Base-by-base conservation (phyloP, 2,329 filamentous ascomycete genomes). In the Ramichloridium luteum region DNA sequence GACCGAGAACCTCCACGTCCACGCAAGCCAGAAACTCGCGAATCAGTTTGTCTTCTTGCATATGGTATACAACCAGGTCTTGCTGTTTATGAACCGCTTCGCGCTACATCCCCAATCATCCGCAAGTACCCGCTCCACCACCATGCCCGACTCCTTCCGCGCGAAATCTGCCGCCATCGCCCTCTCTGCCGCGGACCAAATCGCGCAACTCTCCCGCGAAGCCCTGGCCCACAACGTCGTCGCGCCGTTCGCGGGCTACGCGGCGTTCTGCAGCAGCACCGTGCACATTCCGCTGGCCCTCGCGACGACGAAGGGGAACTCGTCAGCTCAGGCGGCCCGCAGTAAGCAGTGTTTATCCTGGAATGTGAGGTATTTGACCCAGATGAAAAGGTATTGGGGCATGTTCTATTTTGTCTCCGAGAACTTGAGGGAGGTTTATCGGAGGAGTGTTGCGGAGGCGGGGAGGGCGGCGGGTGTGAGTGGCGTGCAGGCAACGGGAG, bases 331-430 rank as follows among this genome's bases (percentile, higher is more conserved):
- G 53, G 69, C 72, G 9, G 71, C 73, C 6, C 20, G 8, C 20
- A 84, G 83, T 6, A 93, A 92, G 59, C 74, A 77, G 42, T 86
- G 93, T 48, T 64, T 94, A 11, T 76, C 80, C 1, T 81, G 77
- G 42, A 96, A 93, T 43, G 80, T 96, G 47, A 82, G 80, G 49
- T 96, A 90, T 48, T 61, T 98, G 27, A 79, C 80, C 33, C 90
- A 83, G 57, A 93, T 96, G 82, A 94, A 93, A 64, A 82, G 82
- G 38, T 86, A 90, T 49, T 98, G 90, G 90, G 90, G 88, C 38
- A 93, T 94, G 80, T 94, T 96, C 52, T 83, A 93, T 53, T 94
- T 85, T 61, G 86, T 96, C 71, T 79, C 84, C 1, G 86, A 96
- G 53, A 90, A 88, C 48, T 68, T 94, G 20, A 85, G 90, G 37